These are phyloP conservation scores for Daldinia eschscholtzii DNA, from an alignment of 2,329 filamentous ascomycete species.

Conservation along the genomic window DNA sequence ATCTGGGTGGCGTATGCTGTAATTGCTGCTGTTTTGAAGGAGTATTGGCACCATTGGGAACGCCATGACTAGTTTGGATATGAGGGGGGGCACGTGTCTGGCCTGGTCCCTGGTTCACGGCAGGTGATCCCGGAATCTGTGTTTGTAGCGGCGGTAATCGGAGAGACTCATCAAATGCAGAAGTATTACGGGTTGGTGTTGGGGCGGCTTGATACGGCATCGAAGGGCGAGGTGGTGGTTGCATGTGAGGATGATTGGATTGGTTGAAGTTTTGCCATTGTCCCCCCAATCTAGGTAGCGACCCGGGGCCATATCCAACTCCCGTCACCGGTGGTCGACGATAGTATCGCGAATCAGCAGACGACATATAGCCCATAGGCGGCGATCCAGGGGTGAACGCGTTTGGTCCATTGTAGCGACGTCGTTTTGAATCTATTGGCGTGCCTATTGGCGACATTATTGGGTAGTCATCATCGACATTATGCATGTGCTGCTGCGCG, in stretches of 20 bases:
- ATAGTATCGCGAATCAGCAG: conserved; percentile 52
- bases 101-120: conserved; percentile 40
- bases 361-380: conserved; percentile 52
- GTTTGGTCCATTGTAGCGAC: conserved; percentile 51
- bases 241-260: conserved; percentile 57
- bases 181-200: conserved; percentile 55
- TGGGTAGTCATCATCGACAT: conserved; percentile 56
- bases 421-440: conserved; percentile 52
- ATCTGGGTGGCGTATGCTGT: conserved; percentile 56
- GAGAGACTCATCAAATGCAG: conserved; percentile 67
- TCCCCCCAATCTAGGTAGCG: conserved; percentile 46
- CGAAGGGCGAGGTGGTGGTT: conserved; percentile 66
- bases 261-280: conserved; percentile 36
- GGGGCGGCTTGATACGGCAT: conserved; percentile 54
- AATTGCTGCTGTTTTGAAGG: conserved; percentile 28
- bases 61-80: conserved; percentile 29
- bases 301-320: conserved; percentile 49
- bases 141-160: conserved; percentile 67
- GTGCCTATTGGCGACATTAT: conserved; percentile 52
- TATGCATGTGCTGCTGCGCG: conserved; percentile 59
- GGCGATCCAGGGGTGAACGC: conserved; percentile 56
- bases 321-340: conserved; percentile 46
- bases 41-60: conserved; percentile 27
- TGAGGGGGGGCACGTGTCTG: conserved; percentile 28
- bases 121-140: conserved; percentile 51